Evolutionary conservation across 2,329 filamentous ascomycete species (phyloP).

Genomic region (Beauveria australis): DNA sequence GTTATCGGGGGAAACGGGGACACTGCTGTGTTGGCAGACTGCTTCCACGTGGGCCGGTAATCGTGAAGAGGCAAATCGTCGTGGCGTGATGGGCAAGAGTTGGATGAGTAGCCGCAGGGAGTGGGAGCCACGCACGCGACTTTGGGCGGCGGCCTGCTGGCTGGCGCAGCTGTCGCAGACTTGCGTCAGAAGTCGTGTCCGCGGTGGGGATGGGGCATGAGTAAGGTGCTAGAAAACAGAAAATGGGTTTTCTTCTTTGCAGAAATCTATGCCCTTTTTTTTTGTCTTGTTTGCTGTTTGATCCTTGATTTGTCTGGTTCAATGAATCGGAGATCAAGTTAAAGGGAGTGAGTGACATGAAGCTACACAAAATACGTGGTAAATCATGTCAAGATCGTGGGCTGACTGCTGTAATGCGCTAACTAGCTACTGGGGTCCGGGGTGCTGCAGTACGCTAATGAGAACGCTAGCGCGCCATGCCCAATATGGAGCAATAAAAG

Average conservation of each 20-base stretch:
- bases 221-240: not conserved
- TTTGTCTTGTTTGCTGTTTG: no score
- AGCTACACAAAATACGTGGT: no score
- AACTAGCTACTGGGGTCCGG: no score
- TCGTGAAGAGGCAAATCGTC: not conserved
- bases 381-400: no score
- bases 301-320: no score
- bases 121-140: slow-evolving; percentile 1
- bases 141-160: not conserved
- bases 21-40: not conserved
- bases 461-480: no score
- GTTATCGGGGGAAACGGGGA: not conserved
- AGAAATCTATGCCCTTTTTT: no score
- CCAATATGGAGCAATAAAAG: no score
- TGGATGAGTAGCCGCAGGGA: not conserved
- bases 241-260: not conserved
- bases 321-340: no score
- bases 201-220: not conserved
- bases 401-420: no score
- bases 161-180: not conserved
- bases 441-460: no score
- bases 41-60: not conserved
- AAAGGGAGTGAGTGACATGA: no score
- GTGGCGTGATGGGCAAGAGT: not conserved
- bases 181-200: not conserved